Base-by-base conservation (phyloP, 75 land plant species). In the Picea sitchensis region DNA sequence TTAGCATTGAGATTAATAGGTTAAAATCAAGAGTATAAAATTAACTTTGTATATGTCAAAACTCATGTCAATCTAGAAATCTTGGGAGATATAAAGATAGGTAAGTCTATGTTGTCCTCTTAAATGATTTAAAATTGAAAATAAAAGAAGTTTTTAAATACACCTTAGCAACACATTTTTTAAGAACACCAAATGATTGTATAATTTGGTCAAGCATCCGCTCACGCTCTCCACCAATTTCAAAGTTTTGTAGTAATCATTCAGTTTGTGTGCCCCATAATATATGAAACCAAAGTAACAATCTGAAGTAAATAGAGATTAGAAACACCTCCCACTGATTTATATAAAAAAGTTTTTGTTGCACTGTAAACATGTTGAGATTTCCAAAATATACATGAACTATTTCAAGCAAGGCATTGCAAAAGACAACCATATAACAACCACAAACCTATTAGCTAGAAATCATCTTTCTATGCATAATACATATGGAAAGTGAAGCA, bases 241-340 rank as follows among this genome's bases (percentile, higher is more conserved):
- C 93, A 85, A 96, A 94, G 80, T 96, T 96, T 81, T 94, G 95
- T 77, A 96, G 75, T 5, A 97, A 96, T 51, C 99, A 87, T 77
- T 94, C 97, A 73, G 99, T 96, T 80, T 96, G 99, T 30, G 97
- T 97, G 18, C 99, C 97, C 99, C 99, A 96, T 67, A 91, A 79
- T 79, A 94, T 96, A 65, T 54, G 44, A 41, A 64, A 38, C 13
- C 74, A 69, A 59, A 77, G n/a, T 11, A 54, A 32, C n/a, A 58
- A 58, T 12, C 15, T 0, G 14, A 3, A 20, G 32, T 23, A 36
- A 57, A 61, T 30, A 54, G n/a, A 41, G 17, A 69, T 15, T 60
- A 80, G 20, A 72, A n/a, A 69, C 34, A 4, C 44, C 0, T 41
- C 44, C 4, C 4, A 0, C 44, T 41, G 3, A 41, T 41, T 41